Base-by-base conservation (phyloP, 768 basidiomycete genomes). In the Chalciporus sphaerocephalus region DNA sequence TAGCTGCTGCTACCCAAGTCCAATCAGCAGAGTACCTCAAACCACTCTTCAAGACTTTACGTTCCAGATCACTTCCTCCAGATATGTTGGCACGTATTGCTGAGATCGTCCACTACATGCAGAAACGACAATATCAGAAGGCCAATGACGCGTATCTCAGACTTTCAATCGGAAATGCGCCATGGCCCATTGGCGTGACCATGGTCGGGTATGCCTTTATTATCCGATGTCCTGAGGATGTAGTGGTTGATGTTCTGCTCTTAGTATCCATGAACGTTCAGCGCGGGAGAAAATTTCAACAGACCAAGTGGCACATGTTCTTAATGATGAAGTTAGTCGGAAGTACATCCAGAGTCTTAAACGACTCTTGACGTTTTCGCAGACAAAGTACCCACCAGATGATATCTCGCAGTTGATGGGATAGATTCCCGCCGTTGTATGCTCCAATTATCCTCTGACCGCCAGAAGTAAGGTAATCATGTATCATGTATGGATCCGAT, bases 111-210 rank as follows among this genome's bases (percentile, higher is more conserved):
- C 88, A 97, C 60, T 71, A 92, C 68, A 95, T 96, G 92, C 96
- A 99, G 65, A 86, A 80, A 53, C 85, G 96, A 22, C 83, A 94
- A 64, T 99, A 99, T 56, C 92, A 97, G 65, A 79, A 75, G 44
- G 95, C 96, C 3, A 99, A 98, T 58, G 96, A 99, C 62, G 86
- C 94, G 0, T 99, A 99, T 64, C 80, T 99, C 18, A 87, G 96
- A 6, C 73, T 99, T 30, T 93, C 91, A 5, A 99, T 99, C 52
- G 96, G 96, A 25, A 99, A 96, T 58, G 95, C 96, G 0, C 94
- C 96, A 3, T 99, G 96, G 96, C 96, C 96, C 2, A 99, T 99
- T 59, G 96, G 96, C 34, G 96, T 99, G 8, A 99, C 96, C 50
- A 95, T 95, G 88, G 96, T 98, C 71, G 94, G 92, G 92, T 92